These are phyloP conservation scores for Neurospora sp. DNA, from an alignment of 495 filamentous ascomycete species.

Conservation along the genomic window DNA sequence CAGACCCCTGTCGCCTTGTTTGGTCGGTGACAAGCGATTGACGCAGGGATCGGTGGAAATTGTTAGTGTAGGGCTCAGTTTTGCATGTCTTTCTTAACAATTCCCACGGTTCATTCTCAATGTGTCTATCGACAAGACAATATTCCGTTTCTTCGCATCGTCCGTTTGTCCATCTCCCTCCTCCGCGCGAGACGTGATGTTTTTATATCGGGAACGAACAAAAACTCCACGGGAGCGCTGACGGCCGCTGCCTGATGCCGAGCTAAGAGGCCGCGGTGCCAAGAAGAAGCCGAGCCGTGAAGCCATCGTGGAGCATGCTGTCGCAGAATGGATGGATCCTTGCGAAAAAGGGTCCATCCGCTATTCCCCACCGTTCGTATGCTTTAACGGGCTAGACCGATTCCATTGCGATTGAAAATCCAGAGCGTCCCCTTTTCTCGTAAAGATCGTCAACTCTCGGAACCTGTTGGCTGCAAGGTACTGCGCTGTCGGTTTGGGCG, in stretches of 20 bases:
- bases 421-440: background rate
- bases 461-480: background rate
- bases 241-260: background rate
- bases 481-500: background rate
- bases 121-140: too few species aligned
- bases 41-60: background rate
- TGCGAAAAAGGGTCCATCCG: background rate
- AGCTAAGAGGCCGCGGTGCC: background rate
- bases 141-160: background rate
- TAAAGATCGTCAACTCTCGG: background rate
- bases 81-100: background rate
- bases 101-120: too few species aligned
- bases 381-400: background rate
- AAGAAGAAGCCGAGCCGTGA: background rate
- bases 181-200: background rate
- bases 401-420: background rate
- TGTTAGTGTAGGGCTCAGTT: background rate
- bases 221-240: background rate
- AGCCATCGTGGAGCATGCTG: background rate
- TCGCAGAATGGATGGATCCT: background rate
- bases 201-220: background rate
- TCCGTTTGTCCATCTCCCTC: background rate
- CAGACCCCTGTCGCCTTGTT: background rate
- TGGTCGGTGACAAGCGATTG: background rate
- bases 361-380: background rate